phyloP scores from a whole-genome alignment of 345 rosid species.

The Pugionium cornutum region DNA sequence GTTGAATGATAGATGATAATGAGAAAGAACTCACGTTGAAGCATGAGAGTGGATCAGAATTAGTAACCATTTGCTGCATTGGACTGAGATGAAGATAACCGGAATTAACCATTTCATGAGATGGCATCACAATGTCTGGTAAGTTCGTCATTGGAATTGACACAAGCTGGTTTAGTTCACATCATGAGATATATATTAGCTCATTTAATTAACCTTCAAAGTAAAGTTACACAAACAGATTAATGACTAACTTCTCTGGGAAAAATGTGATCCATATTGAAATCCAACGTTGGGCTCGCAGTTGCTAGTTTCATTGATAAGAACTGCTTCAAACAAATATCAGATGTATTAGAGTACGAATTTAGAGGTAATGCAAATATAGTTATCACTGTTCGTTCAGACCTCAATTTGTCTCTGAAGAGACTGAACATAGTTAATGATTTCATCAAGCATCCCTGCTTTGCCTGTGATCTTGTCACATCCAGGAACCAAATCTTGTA shows the following conservation, averaged over 20 bases:
- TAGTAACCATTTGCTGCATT: constrained; percentile 49
- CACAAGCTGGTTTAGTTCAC: constrained; percentile 26
- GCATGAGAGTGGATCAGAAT: constrained; percentile 41
- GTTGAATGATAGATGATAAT: too few relatives aligned
- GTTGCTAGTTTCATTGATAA: constrained; percentile 96
- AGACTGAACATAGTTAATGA: constrained; percentile 96
- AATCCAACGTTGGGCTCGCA: constrained; percentile 75
- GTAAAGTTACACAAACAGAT: neutral
- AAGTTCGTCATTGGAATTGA: constrained; percentile 30
- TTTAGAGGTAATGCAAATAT: neutral
- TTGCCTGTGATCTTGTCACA: constrained; percentile 97
- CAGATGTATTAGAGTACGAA: constrained; percentile 25
- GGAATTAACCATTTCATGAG: constrained; percentile 32
- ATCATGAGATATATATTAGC: neutral
- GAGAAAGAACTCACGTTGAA: constrained; percentile 17
- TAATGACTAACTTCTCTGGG: constrained; percentile 66
- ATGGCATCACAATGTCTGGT: constrained; percentile 45
- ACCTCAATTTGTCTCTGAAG: constrained; percentile 98
- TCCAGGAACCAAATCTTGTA: constrained; percentile 96
- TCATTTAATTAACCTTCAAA: neutral
- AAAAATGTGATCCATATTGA: constrained; percentile 69
- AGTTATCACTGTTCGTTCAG: neutral
- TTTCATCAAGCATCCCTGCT: constrained; percentile 99
- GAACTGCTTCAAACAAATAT: constrained; percentile 56
- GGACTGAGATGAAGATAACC: constrained; percentile 57